phyloP scores from a whole-genome alignment of 257 asterid species.

The Cruciata laevipes region DNA sequence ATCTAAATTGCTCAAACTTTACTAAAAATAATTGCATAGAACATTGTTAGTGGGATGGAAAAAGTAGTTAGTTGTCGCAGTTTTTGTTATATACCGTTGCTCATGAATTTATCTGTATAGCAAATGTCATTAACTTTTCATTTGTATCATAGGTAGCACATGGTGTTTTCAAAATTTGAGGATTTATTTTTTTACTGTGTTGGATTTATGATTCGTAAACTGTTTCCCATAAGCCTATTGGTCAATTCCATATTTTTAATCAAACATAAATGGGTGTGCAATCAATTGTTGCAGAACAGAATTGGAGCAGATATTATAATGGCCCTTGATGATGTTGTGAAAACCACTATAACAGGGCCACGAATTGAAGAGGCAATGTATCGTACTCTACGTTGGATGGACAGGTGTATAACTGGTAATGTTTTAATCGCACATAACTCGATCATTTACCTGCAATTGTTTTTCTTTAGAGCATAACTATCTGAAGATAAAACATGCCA shows the following conservation, averaged over 20 bases:
- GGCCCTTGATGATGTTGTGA: constrained; percentile 99
- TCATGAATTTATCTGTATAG: not conserved
- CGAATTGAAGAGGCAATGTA: constrained; percentile 96
- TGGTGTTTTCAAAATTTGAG: not conserved
- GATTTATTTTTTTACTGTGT: not conserved
- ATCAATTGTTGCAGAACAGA: constrained; percentile 59
- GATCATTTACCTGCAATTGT: not conserved
- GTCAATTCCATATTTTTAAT: constrained; percentile 4
- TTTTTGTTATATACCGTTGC: not conserved
- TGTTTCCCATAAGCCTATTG: constrained; percentile 5
- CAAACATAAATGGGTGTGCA: constrained; percentile 14
- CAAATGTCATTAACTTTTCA: not conserved
- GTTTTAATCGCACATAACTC: not conserved
- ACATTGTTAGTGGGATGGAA: not conserved
- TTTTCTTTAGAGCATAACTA: not conserved
- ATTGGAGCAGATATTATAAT: constrained; percentile 98
- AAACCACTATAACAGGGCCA: constrained; percentile 92
- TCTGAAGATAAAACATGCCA: not conserved
- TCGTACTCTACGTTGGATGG: constrained; percentile 99
- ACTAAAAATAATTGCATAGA: no score
- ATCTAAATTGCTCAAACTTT: no score
- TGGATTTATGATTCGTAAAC: not conserved
- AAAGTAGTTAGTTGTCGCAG: not conserved
- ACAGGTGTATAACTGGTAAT: constrained; percentile 91
- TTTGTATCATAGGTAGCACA: not conserved